Evolutionary conservation across 1,139 yeast species (phyloP), one percentile per base, ranked within the genome.

Genomic region (Eremothecium coryli): DNA sequence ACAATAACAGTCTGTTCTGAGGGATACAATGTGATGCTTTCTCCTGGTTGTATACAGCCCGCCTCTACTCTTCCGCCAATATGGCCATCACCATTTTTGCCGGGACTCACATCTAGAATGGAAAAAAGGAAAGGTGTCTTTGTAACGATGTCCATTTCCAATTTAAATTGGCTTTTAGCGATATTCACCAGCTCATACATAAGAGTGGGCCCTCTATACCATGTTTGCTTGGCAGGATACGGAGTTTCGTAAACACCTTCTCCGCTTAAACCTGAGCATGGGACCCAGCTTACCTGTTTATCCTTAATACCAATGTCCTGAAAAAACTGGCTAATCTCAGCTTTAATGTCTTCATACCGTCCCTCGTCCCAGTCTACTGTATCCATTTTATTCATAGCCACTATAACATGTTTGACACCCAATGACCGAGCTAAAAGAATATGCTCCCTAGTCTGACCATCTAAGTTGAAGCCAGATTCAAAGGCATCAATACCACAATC

Each of bases 401-500:
- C 78, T 29, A 90, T 66, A 14, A 90, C 58, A 29, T 69, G 70
- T 23, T 73, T 75, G n/a, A 90, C 73, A 1, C 97, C 98, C 42
- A 90, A 61, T 46, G 80, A 78, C 45, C 80, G 71, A 4, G 94
- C 94, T 35, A 93, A 68, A 4, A 85, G 62, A 0, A 95, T 77
- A 56, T 93, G 98, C 56, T 93, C 98, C 50, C 81, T 85, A 1
- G 97, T 88, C 60, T 90, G 97, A 1, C 98, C 98, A 54, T 82
- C 86, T 42, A 79, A 60, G 25, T 73, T 66, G 52, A 90, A 88
- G 0, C 97, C 95, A 4, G 88, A 70, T 61, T 90, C 95, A 60
- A 86, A 90, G 2, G 93, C 95, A 37, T 86, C 82, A 1, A 73
- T 70, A 18, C 80, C 74, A 6, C 94, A 66, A 57, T 93, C 98